These are phyloP conservation scores for Leishmania tropica DNA, from an alignment of 208 protist genomes.

Conservation along the genomic window DNA sequence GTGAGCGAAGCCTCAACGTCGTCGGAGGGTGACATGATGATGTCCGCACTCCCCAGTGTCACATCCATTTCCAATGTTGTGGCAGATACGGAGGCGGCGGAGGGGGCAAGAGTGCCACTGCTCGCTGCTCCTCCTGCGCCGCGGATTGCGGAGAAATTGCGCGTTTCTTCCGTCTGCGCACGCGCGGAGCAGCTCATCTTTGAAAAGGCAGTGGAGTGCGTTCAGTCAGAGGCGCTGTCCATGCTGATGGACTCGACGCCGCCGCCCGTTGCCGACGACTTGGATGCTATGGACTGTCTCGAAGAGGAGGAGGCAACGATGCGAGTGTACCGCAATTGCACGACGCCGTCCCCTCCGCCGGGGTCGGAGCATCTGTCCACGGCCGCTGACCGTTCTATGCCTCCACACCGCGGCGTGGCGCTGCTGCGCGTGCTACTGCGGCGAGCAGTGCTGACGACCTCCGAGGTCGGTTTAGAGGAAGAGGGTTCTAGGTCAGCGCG, in stretches of 20 bases:
- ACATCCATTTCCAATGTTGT: slow-evolving; percentile 16
- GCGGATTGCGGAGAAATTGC: background rate
- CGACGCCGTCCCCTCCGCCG: background rate
- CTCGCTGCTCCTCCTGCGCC: background rate
- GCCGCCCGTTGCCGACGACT: background rate
- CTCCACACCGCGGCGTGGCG: slow-evolving; percentile 33
- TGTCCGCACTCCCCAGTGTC: slow-evolving; percentile 15
- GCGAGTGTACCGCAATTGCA: background rate
- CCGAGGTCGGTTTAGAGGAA: slow-evolving; percentile 21
- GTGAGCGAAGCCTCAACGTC: slow-evolving; percentile 11
- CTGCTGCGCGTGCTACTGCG: slow-evolving; percentile 61
- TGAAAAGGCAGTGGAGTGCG: slow-evolving; percentile 24
- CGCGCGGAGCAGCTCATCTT: slow-evolving; percentile 36
- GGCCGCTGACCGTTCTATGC: background rate
- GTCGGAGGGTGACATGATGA: slow-evolving; percentile 26
- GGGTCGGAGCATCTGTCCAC: background rate
- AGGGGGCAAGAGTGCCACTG: background rate
- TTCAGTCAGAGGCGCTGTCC: slow-evolving; percentile 31
- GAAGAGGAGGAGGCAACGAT: slow-evolving; percentile 26
- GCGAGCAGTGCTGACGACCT: slow-evolving; percentile 42
- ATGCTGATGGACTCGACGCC: slow-evolving; percentile 13
- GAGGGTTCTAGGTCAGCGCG: background rate
- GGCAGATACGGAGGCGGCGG: background rate
- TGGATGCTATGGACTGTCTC: slow-evolving; percentile 18
- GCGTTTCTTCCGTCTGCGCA: slow-evolving; percentile 18